phyloP scores from a whole-genome alignment of 2,329 filamentous ascomycete genomes.

The Fonsecaea nubica region DNA sequence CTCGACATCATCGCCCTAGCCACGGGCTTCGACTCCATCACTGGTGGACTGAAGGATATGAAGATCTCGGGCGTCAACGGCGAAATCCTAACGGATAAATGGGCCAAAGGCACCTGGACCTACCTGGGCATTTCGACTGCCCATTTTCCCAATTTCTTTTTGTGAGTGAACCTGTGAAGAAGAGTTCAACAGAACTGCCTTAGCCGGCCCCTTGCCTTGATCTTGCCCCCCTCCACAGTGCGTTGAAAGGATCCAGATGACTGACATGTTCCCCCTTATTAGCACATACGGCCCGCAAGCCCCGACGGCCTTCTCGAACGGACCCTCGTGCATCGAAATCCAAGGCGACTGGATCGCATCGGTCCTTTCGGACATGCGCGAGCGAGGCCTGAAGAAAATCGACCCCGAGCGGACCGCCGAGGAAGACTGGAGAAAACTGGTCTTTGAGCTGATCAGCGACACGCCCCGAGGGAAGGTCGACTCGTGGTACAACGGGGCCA shows the following conservation, averaged over 20 bases:
- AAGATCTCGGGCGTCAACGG: constrained; percentile 52
- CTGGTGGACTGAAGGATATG: constrained; percentile 48
- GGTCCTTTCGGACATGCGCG: constrained; percentile 19
- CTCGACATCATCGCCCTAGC: constrained; percentile 52
- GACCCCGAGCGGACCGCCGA: constrained; percentile 19
- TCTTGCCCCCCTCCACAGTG: no score
- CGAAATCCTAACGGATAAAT: constrained; percentile 45
- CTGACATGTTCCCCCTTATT: constrained; percentile 46
- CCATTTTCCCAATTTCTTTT: constrained; percentile 58
- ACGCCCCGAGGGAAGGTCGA: constrained; percentile 41
- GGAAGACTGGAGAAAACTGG: constrained; percentile 43
- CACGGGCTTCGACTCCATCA: constrained; percentile 54
- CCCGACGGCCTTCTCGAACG: constrained; percentile 63
- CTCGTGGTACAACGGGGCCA: constrained; percentile 64
- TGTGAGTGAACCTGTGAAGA: constrained; percentile 11
- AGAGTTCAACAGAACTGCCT: no score
- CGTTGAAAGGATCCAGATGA: constrained; percentile 45
- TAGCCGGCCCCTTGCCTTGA: no score
- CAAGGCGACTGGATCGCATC: constrained; percentile 60
- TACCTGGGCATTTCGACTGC: constrained; percentile 52
- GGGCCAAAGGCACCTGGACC: constrained; percentile 46
- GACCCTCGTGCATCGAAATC: constrained; percentile 60
- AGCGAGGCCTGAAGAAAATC: constrained; percentile 16
- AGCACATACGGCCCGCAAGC: constrained; percentile 61
- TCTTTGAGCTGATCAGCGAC: constrained; percentile 26